Conservation (phyloP, 306 rosid genomes). For the Vigna reflexopilosa region DNA sequence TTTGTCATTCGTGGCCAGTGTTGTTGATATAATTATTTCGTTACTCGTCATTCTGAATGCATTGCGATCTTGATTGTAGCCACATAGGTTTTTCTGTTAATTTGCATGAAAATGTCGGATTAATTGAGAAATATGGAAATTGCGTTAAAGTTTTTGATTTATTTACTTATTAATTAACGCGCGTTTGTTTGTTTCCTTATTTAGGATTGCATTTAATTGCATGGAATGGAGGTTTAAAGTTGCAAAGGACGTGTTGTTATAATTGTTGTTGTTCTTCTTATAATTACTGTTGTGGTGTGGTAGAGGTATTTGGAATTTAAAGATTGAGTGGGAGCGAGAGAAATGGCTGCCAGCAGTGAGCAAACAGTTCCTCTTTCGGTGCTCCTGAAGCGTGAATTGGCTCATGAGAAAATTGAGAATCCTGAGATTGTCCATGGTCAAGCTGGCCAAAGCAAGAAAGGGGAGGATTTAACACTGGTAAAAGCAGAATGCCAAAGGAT, state of each 20-base stretch:
- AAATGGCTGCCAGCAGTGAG: slow-evolving; percentile 80
- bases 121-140: slow-evolving; percentile 21
- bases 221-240: slow-evolving; percentile 36
- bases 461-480: slow-evolving; percentile 85
- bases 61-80: slow-evolving; percentile 34
- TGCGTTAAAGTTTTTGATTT: neutral
- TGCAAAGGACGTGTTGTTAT: neutral
- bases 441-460: slow-evolving; percentile 93
- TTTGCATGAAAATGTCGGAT: slow-evolving; percentile 39
- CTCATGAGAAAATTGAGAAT: slow-evolving; percentile 84
- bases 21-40: neutral
- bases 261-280: neutral
- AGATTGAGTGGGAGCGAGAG: slow-evolving; percentile 14
- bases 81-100: slow-evolving; percentile 25
- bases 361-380: slow-evolving; percentile 93
- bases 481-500: slow-evolving; percentile 92
- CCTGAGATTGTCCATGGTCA: slow-evolving; percentile 89
- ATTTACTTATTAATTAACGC: slow-evolving; percentile 6
- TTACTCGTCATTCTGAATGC: neutral
- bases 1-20: neutral
- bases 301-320: slow-evolving; percentile 21
- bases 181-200: slow-evolving; percentile 35
- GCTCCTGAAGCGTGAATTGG: slow-evolving; percentile 90
- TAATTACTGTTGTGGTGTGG: neutral
- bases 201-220: slow-evolving; percentile 45